A percentile compares a stretch with the other conserved stretches of the same genome.
These are phyloP conservation scores for Teratosphaeria gauchensis DNA, from an alignment of 2,329 filamentous ascomycete genomes.

Conservation along the genomic window DNA sequence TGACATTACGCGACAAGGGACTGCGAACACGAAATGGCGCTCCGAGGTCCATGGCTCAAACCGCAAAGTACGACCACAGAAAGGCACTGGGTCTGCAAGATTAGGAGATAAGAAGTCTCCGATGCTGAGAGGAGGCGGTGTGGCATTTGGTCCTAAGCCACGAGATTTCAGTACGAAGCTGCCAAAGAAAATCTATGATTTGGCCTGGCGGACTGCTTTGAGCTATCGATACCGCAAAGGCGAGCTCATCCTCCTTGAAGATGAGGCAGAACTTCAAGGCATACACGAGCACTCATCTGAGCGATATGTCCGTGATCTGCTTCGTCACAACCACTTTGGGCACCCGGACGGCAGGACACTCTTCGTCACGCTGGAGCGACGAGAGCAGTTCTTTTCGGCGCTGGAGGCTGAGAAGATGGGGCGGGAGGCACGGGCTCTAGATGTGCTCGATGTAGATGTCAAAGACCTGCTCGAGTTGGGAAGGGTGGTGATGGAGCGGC, in stretches of 20 bases:
- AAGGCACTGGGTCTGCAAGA: conserved; percentile 73
- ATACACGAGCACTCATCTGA: conserved; percentile 35
- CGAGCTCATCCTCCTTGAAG: conserved; percentile 76
- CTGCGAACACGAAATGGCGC: conserved; percentile 72
- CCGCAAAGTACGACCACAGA: conserved; percentile 75
- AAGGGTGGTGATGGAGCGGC: conserved; percentile 76
- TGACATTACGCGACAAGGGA: conserved; percentile 77
- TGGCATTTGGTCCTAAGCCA: conserved; percentile 80
- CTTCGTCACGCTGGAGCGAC: conserved; percentile 56
- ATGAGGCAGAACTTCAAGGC: conserved; percentile 60
- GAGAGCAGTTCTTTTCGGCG: conserved; percentile 56
- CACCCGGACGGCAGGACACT: conserved; percentile 59
- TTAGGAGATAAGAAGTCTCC: conserved; percentile 74
- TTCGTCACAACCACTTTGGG: conserved; percentile 63
- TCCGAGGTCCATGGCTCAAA: conserved; percentile 75
- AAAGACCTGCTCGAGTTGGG: conserved; percentile 85
- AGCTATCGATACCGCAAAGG: conserved; percentile 83
- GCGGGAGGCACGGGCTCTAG: conserved; percentile 54
- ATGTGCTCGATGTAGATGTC: conserved; percentile 76
- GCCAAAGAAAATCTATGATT: conserved; percentile 83
- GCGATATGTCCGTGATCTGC: conserved; percentile 56
- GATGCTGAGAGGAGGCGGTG: conserved; percentile 74
- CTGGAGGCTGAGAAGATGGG: conserved; percentile 52
- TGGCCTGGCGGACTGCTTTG: conserved; percentile 88
- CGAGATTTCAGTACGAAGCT: conserved; percentile 80